Evolutionary conservation across 257 asterid species (phyloP).

Genomic region (Plectranthus barbatus): DNA sequence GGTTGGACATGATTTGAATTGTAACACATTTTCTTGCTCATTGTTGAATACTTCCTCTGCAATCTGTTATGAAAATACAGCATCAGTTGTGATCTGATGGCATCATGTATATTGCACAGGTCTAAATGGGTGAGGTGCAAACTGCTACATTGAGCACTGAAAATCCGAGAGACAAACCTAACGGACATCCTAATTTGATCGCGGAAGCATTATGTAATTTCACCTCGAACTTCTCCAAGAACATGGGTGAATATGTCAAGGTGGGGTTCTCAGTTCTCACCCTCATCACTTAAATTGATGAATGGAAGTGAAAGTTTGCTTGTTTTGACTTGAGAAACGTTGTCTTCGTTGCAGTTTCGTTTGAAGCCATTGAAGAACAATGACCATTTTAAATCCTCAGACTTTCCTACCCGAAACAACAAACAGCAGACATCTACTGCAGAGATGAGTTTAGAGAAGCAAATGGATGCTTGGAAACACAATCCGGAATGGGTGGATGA

Average conservation of each 20-base stretch:
- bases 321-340: not conserved
- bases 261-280: conserved; percentile 20
- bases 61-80: not conserved
- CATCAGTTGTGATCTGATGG: not conserved
- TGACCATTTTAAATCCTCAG: conserved; percentile 10
- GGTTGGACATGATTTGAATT: not conserved
- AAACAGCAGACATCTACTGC: conserved; percentile 22
- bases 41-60: conserved; percentile 2
- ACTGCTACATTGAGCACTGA: not conserved
- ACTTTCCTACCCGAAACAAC: conserved; percentile 11
- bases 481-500: conserved; percentile 64
- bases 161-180: conserved; percentile 4
- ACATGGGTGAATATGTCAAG: conserved; percentile 20
- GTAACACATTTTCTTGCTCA: not conserved
- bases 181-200: conserved; percentile 17
- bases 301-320: not conserved
- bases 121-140: conserved; percentile 19
- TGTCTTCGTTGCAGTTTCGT: conserved; percentile 23
- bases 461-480: conserved; percentile 67
- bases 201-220: conserved; percentile 15
- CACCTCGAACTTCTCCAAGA: conserved; percentile 20
- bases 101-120: not conserved
- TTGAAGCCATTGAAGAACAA: conserved; percentile 25
- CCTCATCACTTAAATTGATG: not conserved
- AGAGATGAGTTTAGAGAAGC: conserved; percentile 50